Base-by-base conservation (phyloP, 345 rosid genomes). In the Populus alba region DNA sequence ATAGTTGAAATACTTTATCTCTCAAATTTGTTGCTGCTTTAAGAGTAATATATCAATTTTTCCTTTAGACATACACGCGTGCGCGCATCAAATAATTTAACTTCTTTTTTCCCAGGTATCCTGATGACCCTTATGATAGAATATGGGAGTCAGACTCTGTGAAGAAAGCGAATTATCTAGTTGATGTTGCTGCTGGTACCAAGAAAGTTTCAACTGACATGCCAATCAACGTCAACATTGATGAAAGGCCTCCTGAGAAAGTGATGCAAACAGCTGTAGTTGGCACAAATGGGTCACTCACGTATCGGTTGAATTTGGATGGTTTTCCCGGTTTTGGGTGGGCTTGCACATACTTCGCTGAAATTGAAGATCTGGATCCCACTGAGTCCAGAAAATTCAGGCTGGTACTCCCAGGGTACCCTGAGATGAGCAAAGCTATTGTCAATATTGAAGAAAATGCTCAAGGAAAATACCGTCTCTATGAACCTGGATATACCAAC, bases 241-340 rank as follows among this genome's bases (percentile, higher is more conserved):
- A 77, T 41, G 91, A 89, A 51, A 83, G 66, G 86, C 92, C 99
- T n/a, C 99, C 99, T 75, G 76, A 89, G 85, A 97, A 87, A 87
- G 98, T 97, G 79, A 97, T 97, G 98, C 99, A 94, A 88, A 94
- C 98, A 41, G 99, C 99, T 78, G 99, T 97, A 79, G 96, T 94
- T 49, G 99, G 99, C 41, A 97, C 90, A 31, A 94, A 97, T 82
- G 99, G 98, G 39, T 87, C 88, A 0, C 82, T 97, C 75, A 91
- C 97, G 77, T 97, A 94, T 83, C 89, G 98, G 68, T 79, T 94
- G 83, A 97, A 94, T 80, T 83, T 97, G 70, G 92, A 97, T 78
- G 99, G 98, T 43, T 97, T 97, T 83, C 99, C 98, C 65, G 96
- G 94, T 83, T 80, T 17, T 83, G 99, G 97, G 12, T 90, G 99